Conservation (phyloP, 2,329 filamentous ascomycete species). For the Chalaropsis thielavioides region DNA sequence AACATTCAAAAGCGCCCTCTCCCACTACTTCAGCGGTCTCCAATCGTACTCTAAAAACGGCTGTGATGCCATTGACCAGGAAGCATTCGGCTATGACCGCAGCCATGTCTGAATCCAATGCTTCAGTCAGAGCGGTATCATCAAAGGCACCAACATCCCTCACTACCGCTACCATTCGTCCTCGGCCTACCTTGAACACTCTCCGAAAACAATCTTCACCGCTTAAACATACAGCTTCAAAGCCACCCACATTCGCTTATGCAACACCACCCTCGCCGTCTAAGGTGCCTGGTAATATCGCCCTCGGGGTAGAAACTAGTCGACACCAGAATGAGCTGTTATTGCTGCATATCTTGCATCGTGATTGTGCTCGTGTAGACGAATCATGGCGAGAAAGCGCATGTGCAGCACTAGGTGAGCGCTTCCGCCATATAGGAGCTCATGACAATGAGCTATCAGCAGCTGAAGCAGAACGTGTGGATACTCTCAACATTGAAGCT, state of each 20-base stretch:
- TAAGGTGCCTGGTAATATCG: conserved; percentile 46
- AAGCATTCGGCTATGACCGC: background rate
- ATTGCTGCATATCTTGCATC: conserved; percentile 50
- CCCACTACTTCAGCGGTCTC: background rate
- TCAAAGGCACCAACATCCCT: conserved; percentile 11
- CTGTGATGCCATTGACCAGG: background rate
- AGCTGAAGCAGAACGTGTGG: conserved; percentile 31
- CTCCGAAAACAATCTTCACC: conserved; percentile 55
- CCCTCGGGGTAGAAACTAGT: conserved; percentile 41
- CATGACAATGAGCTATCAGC: conserved; percentile 26
- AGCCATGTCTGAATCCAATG: background rate
- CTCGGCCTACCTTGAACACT: conserved; percentile 44
- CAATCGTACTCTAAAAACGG: background rate
- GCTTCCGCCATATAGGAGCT: conserved; percentile 30
- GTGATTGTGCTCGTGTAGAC: conserved; percentile 32
- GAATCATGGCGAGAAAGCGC: conserved; percentile 44
- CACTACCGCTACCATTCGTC: conserved; percentile 24
- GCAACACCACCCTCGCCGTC: conserved; percentile 47
- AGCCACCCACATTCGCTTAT: conserved; percentile 43
- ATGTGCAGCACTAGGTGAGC: conserved; percentile 30
- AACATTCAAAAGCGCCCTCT: conserved; percentile 3
- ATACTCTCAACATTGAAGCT: conserved; percentile 37
- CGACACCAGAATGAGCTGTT: conserved; percentile 50
- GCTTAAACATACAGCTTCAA: conserved; percentile 43
- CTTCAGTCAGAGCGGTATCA: background rate